phyloP scores from a whole-genome alignment of 805 yeast genomes.

The Kuraishia cidri region DNA sequence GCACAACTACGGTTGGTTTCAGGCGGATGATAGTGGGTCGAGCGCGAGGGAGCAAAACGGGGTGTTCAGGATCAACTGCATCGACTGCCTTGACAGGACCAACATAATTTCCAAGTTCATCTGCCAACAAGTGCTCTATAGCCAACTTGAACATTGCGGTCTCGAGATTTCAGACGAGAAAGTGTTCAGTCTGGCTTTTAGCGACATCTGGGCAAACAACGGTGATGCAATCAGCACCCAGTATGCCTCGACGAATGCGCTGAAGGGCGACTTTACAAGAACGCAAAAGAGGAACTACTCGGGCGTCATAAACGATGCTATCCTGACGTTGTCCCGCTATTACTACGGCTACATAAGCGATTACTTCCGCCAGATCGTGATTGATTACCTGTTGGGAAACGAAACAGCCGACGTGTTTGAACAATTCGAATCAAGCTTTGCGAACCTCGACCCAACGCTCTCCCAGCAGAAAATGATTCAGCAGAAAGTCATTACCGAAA shows the following conservation, averaged over 20 bases:
- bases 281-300: slow-evolving; percentile 80
- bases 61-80: slow-evolving; percentile 89
- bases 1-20: slow-evolving; percentile 31
- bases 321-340: slow-evolving; percentile 29
- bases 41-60: slow-evolving; percentile 54
- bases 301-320: slow-evolving; percentile 73
- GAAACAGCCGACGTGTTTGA: slow-evolving; percentile 22
- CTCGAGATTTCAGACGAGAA: slow-evolving; percentile 46
- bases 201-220: slow-evolving; percentile 94
- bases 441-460: slow-evolving; percentile 18
- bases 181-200: slow-evolving; percentile 57
- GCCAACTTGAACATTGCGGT: slow-evolving; percentile 54
- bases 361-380: slow-evolving; percentile 31
- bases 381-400: slow-evolving; percentile 30
- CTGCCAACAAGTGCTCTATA: slow-evolving; percentile 78
- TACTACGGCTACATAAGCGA: slow-evolving; percentile 34
- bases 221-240: slow-evolving; percentile 89
- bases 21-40: slow-evolving; percentile 8
- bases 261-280: slow-evolving; percentile 94
- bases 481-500: slow-evolving; percentile 8
- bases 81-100: slow-evolving; percentile 97
- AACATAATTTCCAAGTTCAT: slow-evolving; percentile 92
- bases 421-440: slow-evolving; percentile 27
- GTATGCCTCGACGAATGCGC: slow-evolving; percentile 95
- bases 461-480: slow-evolving; percentile 8